Evolutionary conservation across 352 stramenopile genomes (phyloP).

Genomic region (Blastocystis sp.): DNA sequence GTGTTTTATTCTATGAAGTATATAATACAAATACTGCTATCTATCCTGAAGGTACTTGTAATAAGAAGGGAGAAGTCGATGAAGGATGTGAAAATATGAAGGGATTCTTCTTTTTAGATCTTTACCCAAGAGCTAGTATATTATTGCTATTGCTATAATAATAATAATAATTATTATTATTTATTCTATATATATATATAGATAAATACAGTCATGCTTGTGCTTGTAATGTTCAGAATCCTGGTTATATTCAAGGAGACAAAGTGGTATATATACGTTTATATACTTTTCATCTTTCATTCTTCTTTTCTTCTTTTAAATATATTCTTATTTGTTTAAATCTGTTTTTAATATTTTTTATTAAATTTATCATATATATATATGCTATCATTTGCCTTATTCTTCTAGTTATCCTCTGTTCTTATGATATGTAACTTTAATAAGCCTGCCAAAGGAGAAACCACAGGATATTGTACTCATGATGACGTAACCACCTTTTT

Average conservation of each 20-base stretch:
- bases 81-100: conserved; percentile 57
- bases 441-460: too few relatives aligned
- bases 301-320: too few relatives aligned
- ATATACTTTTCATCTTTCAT: too few relatives aligned
- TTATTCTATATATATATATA: too few relatives aligned
- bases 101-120: conserved; percentile 63
- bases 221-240: conserved; percentile 64
- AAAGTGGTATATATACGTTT: conserved; percentile 41
- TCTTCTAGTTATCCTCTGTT: conserved; percentile 48
- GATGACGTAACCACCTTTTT: conserved; percentile 66
- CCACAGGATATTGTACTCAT: conserved; percentile 56
- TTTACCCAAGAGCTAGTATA: conserved; percentile 60
- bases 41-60: too few relatives aligned
- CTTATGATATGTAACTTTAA: conserved; percentile 71
- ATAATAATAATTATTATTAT: too few relatives aligned
- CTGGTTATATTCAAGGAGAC: conserved; percentile 51
- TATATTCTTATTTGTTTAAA: too few relatives aligned
- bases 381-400: conserved; percentile 38
- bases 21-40: too few relatives aligned
- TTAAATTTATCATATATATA: too few relatives aligned
- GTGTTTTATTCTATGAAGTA: too few relatives aligned
- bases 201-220: conserved; percentile 65
- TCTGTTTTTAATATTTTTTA: too few relatives aligned
- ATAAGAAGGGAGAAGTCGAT: conserved; percentile 64
- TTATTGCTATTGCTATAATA: too few relatives aligned